Evolutionary conservation across 768 basidiomycete genomes (phyloP), one percentile per base, ranked within the genome.

Genomic region (Lyophyllum atratum): DNA sequence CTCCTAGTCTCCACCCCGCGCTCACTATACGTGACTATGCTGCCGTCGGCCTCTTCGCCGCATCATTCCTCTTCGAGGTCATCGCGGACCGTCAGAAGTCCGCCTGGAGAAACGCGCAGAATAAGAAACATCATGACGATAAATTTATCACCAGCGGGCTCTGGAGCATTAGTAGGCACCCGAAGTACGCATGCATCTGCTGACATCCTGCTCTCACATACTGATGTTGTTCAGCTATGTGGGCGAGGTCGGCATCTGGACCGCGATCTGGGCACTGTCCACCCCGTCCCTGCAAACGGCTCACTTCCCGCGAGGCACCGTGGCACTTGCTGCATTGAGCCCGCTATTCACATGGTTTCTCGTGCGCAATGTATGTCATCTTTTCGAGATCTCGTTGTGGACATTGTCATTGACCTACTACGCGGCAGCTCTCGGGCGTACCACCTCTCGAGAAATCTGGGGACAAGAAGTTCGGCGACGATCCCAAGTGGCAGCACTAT

Each of bases 161-260:
- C 17, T 93, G 89, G 89, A 72, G 78, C 21, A 67, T 82, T 44
- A 85, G 82, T 61, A 72, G 90, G 24, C 90, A 91, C 62, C 90
- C 90, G 21, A 92, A 91, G 89, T 90, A 67, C 37, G 77, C 67
- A 17, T 40, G 2, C 29, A 7, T 17, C 24, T 14, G 24, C 6
- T n/a, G 17, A 11, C n/a, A 17, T 33, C n/a, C 17, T 24, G 25
- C 22, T 44, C 24, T n/a, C 17, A 6, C 33, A 37, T 11, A 42
- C 52, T 33, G 24, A 31, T 11, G n/a, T 11, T 22, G 46, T 51
- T 24, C 53, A 90, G 89, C 71, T 90, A 90, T 65, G 79, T 88
- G 33, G 86, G 84, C 17, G 89, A 92, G 73, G 78, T 89, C 3
- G 83, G 85, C 5, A 75, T 91, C 40, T 89, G 87, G 85, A 76